Base-by-base conservation (phyloP, 2,329 filamentous ascomycete genomes). In the Metarhizium guizhouense region DNA sequence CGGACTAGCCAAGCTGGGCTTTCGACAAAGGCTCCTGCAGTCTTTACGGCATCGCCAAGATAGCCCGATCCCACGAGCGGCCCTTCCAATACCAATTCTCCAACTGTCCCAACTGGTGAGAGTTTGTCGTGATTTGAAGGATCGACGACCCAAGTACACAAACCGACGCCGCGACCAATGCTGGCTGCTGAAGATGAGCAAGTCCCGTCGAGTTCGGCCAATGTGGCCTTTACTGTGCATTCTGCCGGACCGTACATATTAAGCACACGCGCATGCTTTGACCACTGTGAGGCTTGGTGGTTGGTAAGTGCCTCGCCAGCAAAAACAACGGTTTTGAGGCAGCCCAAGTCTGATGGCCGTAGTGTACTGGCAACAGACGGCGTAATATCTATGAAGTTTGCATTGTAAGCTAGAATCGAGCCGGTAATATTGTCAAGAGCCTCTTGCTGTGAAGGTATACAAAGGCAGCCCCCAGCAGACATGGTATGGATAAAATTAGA, bases 401-500 rank as follows among this genome's bases (percentile, higher is more conserved):
- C 52, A 5, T 47, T 51, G 45, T 50, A 36, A 8, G 32, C 25
- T n/a, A 20, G 20, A 3, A 53, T 43, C 2, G 54, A 51, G 13
- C 32, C 40, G 2, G 51, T 29, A 11, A 50, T 47, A 16, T 54
- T 25, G 34, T 50, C 53, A 2, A 54, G 7, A 8, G 45, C 47
- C 32, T 51, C 52, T 13, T 34, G 40, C 11, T 57, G 52, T 8
- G 55, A 78, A 1, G 78, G 76, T 18, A 81, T 76, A 61, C 76
- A 79, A 10, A 79, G 68, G 55, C 74, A 77, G 14, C 75, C 77
- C 32, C 76, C 76, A 10, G 68, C 65, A 29, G 72, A 68, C 20
- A 79, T 68, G 0, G 76, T 77, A 54, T 74, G 76, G 30, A 79
- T 73, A 67, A 80, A 77, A 57, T 76, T 77, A 57, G 74, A 72